Base-by-base conservation (phyloP, 2,329 filamentous ascomycete genomes). In the Phaeosphaeriaceae sp. region DNA sequence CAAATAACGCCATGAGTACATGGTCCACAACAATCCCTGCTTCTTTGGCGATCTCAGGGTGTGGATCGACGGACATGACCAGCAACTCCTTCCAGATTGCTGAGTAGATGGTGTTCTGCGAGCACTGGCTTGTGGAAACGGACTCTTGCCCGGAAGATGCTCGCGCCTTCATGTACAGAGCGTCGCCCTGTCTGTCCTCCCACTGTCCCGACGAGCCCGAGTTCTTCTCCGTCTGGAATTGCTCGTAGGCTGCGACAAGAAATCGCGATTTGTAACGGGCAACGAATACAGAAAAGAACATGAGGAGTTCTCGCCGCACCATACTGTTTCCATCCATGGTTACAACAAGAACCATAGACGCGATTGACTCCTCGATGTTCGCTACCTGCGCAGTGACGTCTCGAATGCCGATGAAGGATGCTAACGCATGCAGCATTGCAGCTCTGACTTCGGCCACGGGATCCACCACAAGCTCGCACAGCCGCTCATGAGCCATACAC, bases 81-180 rank as follows among this genome's bases (percentile, higher is more conserved):
- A 97, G 82, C 45, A 96, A 85, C 70, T 97, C 91, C 75, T 96
- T 95, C 95, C 95, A 99, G 61, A 96, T 90, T 1, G 93, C 91
- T 27, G 93, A 90, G 75, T 96, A 97, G 19, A 97, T 91, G 0
- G 93, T 97, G 72, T 96, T 95, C 63, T 91, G 89, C 13, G 93
- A 92, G 54, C 74, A 76, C 1, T 67, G 63, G 47, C 61, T 66
- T 2, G 62, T 62, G 45, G 36, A 56, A 41, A 1, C 57, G 4
- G 56, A 25, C 24, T 36, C 25, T 13, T 46, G 36, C 19, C 24
- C 40, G 31, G 53, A 46, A 15, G 60, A 58, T 20, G 68, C 50
- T 25, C 70, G 64, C 27, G 61, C 52, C 55, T 75, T 76, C 71
- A 75, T 72, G 33, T 66, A 71, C 2, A 75, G 59, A 11, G 60